phyloP scores from a whole-genome alignment of 495 filamentous ascomycete genomes.

The Margaritispora aquatica region DNA sequence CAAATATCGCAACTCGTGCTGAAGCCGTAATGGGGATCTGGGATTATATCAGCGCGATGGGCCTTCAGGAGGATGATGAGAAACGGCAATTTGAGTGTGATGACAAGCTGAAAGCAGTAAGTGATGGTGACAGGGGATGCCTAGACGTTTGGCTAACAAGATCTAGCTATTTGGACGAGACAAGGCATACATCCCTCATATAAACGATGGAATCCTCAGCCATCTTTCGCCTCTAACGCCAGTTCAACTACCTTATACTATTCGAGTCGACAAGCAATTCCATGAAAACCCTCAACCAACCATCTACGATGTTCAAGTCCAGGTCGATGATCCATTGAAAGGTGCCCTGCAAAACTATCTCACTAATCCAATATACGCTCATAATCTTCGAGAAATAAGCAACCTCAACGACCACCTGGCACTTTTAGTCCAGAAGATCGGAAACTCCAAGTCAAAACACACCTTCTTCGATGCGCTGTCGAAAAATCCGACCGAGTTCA shows the following conservation, averaged over 20 bases:
- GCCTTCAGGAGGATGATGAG: conserved; percentile 88
- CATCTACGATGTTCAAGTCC: conserved; percentile 82
- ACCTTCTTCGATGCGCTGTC: conserved; percentile 70
- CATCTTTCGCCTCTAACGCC: conserved; percentile 79
- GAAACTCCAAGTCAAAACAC: conserved; percentile 76
- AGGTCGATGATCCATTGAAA: conserved; percentile 76
- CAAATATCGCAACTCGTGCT: conserved; percentile 76
- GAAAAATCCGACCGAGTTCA: conserved; percentile 75
- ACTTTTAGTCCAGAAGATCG: conserved; percentile 67
- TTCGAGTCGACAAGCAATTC: conserved; percentile 85
- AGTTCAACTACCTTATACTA: conserved; percentile 82
- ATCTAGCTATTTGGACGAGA: conserved; percentile 74
- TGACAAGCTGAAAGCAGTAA: conserved; percentile 66
- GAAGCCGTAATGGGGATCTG: conserved; percentile 85
- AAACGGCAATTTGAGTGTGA: conserved; percentile 88
- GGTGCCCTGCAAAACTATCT: conserved; percentile 57
- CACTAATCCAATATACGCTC: conserved; percentile 46
- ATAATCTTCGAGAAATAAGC: conserved; percentile 63
- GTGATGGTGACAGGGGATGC: conserved; percentile 14
- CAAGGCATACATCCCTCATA: conserved; percentile 78
- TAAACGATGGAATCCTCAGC: conserved; percentile 65
- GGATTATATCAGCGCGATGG: conserved; percentile 88
- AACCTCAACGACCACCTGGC: conserved; percentile 78
- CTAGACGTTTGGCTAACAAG: conserved; percentile 7
- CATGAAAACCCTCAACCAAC: conserved; percentile 60